Base-by-base conservation (phyloP, 2,329 filamentous ascomycete species). In the Trichoderma guizhouense region DNA sequence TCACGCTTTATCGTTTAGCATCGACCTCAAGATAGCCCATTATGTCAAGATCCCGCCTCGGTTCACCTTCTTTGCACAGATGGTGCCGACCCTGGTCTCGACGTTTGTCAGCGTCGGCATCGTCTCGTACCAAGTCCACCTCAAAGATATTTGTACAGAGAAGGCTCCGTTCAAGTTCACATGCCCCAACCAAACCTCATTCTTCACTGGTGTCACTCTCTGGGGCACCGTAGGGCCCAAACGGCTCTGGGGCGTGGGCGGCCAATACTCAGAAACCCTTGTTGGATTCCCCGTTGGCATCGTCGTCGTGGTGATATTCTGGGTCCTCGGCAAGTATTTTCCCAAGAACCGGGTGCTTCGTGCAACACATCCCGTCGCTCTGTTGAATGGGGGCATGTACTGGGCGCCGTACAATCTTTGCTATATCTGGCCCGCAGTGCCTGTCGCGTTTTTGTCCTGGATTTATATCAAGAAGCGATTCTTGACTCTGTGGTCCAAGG, bases 1-100 rank as follows among this genome's bases (percentile, higher is more conserved):
- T 12, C 82, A 85, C 69, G 82, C 81, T 0, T 76, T 85, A 5
- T 82, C 80, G 71, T 86, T 86, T 71, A 79, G 81, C 1, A 81
- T 83, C 73, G 85, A 87, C 73, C 81, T 86, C 81, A 87, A 87
- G 76, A 77, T 87, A 43, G 85, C 81, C 1, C 85, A 86, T 71
- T 86, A 87, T 76, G 78, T 86, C 70, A 86, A 87, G 75, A 83
- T 87, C 55, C 82, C 85, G 0, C 84, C 83, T 0, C 80, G 82
- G 5, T 84, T 83, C 12, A 79, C 84, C 3, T 87, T 87, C 76
- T 80, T 82, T 39, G 83, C 82, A 8, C 86, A 88, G 76, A 82
- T 83, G 2, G 80, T 80, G 47, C 83, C 84, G 53, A 84, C 84
- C 55, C 76, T 86, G 71, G 73, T 84, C 14, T 85, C 85, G 79